phyloP scores from a whole-genome alignment of 2,329 filamentous ascomycete genomes.

The Xylaria sp. region DNA sequence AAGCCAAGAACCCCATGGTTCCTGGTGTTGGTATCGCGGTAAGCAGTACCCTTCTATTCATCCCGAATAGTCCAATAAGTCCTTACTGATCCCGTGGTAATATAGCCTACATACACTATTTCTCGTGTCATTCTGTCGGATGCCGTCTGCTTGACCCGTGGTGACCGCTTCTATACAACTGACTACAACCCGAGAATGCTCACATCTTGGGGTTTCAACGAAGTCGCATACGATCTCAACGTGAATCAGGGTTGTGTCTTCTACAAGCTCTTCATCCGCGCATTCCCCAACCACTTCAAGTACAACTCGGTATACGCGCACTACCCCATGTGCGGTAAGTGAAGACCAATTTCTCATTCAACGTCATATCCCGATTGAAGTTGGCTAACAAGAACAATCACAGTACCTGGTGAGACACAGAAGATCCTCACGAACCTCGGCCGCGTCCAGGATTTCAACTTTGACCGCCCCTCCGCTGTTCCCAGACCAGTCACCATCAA shows the following conservation, averaged over 20 bases:
- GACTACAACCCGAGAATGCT: conserved; percentile 76
- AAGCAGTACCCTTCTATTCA: conserved; percentile 10
- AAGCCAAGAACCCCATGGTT: conserved; percentile 74
- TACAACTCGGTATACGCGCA: conserved; percentile 81
- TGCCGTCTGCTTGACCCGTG: conserved; percentile 77
- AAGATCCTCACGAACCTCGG: conserved; percentile 72
- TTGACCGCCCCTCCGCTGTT: conserved; percentile 62
- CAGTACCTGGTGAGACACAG: conserved; percentile 72
- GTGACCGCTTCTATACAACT: conserved; percentile 79
- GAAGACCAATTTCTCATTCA: neutral
- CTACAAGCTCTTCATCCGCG: conserved; percentile 81
- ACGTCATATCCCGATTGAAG: fast-evolving
- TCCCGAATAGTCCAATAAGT: neutral
- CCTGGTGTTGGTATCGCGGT: conserved; percentile 74
- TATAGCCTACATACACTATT: conserved; percentile 72
- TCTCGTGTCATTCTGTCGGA: conserved; percentile 79
- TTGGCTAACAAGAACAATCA: conserved; percentile 28
- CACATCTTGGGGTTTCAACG: conserved; percentile 84
- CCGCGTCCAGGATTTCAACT: conserved; percentile 72
- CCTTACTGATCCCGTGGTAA: conserved; percentile 9
- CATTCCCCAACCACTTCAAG: conserved; percentile 81
- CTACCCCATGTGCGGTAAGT: conserved; percentile 63
- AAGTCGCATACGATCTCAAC: conserved; percentile 73
- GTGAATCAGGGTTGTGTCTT: conserved; percentile 83
- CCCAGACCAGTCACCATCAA: conserved; percentile 60